Conservation (phyloP, 768 basidiomycete species). For the Agaricus sinodeliciosus region DNA sequence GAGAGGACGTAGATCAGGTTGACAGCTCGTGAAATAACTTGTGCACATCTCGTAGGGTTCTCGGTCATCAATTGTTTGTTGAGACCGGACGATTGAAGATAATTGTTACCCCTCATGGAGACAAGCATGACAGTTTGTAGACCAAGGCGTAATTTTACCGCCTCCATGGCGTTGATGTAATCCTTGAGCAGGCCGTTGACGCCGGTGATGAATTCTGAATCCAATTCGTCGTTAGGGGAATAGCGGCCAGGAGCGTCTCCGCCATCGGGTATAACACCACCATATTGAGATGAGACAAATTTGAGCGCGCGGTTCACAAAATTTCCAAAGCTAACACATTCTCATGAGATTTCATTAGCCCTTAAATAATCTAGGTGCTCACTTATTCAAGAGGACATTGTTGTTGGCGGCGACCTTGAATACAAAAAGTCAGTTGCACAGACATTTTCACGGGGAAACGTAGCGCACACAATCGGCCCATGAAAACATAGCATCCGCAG, state of each 20-base stretch:
- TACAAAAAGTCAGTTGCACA: conserved; percentile 8
- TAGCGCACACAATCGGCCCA: conserved; percentile 86
- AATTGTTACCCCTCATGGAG: conserved; percentile 85
- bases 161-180: conserved; percentile 86
- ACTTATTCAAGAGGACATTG: conserved; percentile 92
- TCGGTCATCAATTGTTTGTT: conserved; percentile 83
- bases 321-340: conserved; percentile 74
- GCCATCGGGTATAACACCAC: conserved; percentile 74
- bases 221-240: conserved; percentile 57
- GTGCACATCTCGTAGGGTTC: conserved; percentile 80
- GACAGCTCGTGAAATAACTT: conserved; percentile 83
- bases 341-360: background rate
- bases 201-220: conserved; percentile 71
- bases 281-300: conserved; percentile 84
- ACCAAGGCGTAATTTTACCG: conserved; percentile 82
- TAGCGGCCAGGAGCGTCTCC: conserved; percentile 63
- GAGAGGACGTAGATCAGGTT: conserved; percentile 92
- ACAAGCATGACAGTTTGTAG: conserved; percentile 86
- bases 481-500: conserved; percentile 91
- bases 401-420: conserved; percentile 85
- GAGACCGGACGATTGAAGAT: conserved; percentile 89
- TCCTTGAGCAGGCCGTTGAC: conserved; percentile 74
- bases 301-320: conserved; percentile 94
- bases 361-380: conserved; percentile 13
- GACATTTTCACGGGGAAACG: background rate